Conservation (phyloP, 805 yeast genomes). For the Ascoidea tarda region DNA sequence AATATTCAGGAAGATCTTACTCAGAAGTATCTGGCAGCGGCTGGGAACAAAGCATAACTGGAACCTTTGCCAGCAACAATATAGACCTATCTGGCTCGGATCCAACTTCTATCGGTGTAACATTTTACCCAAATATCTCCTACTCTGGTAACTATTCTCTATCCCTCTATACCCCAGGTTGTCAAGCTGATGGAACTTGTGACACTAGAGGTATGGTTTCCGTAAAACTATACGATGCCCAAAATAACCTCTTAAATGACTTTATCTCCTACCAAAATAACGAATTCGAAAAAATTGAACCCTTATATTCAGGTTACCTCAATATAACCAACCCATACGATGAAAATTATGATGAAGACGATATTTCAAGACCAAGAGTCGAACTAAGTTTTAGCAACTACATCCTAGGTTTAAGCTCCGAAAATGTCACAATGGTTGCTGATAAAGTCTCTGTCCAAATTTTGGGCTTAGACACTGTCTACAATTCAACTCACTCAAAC, state of each 20-base stretch:
- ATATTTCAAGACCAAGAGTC: conserved; percentile 26
- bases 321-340: conserved; percentile 20
- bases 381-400: conserved; percentile 24
- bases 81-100: conserved; percentile 20
- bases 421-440: conserved; percentile 48
- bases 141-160: conserved; percentile 66
- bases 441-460: conserved; percentile 44
- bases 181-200: conserved; percentile 57
- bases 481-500: conserved; percentile 19
- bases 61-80: conserved; percentile 21
- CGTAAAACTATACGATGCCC: conserved; percentile 44
- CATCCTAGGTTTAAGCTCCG: conserved; percentile 14
- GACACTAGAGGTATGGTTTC: conserved; percentile 59
- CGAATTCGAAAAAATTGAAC: conserved; percentile 66
- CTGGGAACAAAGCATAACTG: conserved; percentile 18
- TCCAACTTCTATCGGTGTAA: conserved; percentile 23
- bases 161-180: conserved; percentile 77
- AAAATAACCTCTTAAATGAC: conserved; percentile 22
- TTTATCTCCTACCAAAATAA: conserved; percentile 61
- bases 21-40: conserved; percentile 17
- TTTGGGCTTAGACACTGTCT: conserved; percentile 27
- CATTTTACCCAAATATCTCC: conserved; percentile 54
- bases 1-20: conserved; percentile 11
- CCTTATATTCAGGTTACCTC: conserved; percentile 56
- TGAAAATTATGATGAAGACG: conserved; percentile 4